Base-by-base conservation (phyloP, 2,329 filamentous ascomycete species). In the Mariannaea sp. region DNA sequence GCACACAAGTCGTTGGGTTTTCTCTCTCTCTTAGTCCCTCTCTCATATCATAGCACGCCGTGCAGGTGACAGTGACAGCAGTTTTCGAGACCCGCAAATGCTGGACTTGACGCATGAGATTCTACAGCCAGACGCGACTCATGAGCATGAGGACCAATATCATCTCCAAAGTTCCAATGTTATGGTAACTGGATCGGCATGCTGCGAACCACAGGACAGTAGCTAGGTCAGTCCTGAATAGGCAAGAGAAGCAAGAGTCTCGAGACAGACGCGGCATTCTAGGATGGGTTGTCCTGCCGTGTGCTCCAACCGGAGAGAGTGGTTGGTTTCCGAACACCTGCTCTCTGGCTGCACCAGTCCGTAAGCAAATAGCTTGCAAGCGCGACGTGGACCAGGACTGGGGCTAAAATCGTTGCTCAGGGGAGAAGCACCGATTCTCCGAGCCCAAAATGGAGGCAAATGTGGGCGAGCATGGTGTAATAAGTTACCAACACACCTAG, bases 201-300 rank as follows among this genome's bases (percentile, higher is more conserved):
- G 48, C 47, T 49, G 55, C 54, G 39, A 51, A 44, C 55, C 40
- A 55, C 38, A 43, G 51, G 55, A 55, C 55, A 46, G 47, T 44
- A 44, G 50, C 42, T 49, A 36, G 39, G 49, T 55, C 55, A 45
- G 46, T 24, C 51, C 53, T 57, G 52, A 57, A 53, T 56, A 56
- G 56, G 51, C 53, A 55, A 55, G 57, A 55, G 41, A 27, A 62
- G 57, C 46, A 62, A 52, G 52, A 32, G 47, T 45, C 60, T 61
- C 53, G 51, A 62, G 55, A 61, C 60, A 64, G 55, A 58, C 62
- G 54, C 54, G 48, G 38, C 50, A 44, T 55, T 49, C 59, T 43
- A 47, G 60, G 56, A 53, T 54, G 47, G 47, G 43, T 20, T 56
- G 35, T 49, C 53, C 33, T 49, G 43, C 27, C 22, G n/a, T 41